Base-by-base conservation (phyloP, 768 basidiomycete genomes). In the Hygrocybe punicea region DNA sequence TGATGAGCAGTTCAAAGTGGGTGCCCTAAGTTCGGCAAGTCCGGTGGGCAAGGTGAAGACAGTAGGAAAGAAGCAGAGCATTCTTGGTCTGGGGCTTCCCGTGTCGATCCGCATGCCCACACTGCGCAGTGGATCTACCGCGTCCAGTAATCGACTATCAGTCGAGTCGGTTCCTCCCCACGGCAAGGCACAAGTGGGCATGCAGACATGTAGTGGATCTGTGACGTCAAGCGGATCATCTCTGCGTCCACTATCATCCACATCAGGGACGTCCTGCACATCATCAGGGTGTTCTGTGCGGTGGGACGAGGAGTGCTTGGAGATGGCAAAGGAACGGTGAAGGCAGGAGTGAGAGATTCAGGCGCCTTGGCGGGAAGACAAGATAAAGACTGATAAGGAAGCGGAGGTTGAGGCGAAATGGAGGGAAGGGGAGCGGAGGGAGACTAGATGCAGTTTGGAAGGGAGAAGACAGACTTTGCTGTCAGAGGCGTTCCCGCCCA, bases 1-100 rank as follows among this genome's bases (percentile, higher is more conserved):
- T 85, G 2, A 76, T 80, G 2, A 83, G 83, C 67, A 84, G 82
- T 63, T 89, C 62, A 87, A 89, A 65, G 80, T 80, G 1, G 87
- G 87, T n/a, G 71, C 76, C 4, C 74, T 81, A 8, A 73, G 70
- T 37, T 72, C 73, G 19, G 67, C 61, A 2, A 65, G 61, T 16
- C 56, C 68, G 1, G 75, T 74, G 5, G 21, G 45, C 16, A 47
- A 47, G 17, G 5, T 23, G 25, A 74, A 77, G 2, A 73, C 81
- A 1, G 75, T 76, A 1, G 79, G 77, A 65, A 85, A 83, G 79
- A 87, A 85, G 64, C 75, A 77, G 34, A 81, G 81, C 33, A 82
- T 85, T 51, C 73, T 89, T 9, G 86, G 84, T 0, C 68, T 88
- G 2, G 85, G 85, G 1, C 60, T 86, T 14, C 86, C 86, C 0